Conservation (phyloP, 768 basidiomycete genomes). For the Artomyces pyxidatus region DNA sequence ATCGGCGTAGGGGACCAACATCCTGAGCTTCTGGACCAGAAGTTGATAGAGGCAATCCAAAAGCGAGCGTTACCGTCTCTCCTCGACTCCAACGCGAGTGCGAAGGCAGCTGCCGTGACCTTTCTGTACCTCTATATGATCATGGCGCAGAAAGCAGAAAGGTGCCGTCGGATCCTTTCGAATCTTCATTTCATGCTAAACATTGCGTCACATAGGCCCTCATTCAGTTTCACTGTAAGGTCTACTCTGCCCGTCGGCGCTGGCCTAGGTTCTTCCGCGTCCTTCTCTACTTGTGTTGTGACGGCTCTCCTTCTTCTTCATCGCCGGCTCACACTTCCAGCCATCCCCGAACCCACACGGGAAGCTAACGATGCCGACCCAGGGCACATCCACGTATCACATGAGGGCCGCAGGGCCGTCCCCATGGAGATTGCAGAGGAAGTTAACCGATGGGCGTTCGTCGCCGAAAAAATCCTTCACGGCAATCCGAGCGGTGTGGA, state of each 20-base stretch:
- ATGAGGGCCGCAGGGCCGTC: slow-evolving; percentile 59
- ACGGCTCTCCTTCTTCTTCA: slow-evolving; percentile 73
- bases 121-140: slow-evolving; percentile 94
- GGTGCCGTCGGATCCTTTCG: slow-evolving; percentile 36
- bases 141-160: slow-evolving; percentile 44
- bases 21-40: slow-evolving; percentile 62
- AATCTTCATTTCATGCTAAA: neutral
- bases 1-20: slow-evolving; percentile 43
- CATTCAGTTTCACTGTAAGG: slow-evolving; percentile 74
- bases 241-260: slow-evolving; percentile 91
- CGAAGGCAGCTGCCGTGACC: slow-evolving; percentile 49
- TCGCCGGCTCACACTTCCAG: slow-evolving; percentile 53
- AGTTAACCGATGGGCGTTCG: slow-evolving; percentile 90
- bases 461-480: slow-evolving; percentile 92
- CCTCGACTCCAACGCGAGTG: slow-evolving; percentile 25
- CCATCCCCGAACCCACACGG: slow-evolving; percentile 39
- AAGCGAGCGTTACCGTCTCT: slow-evolving; percentile 30
- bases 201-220: slow-evolving; percentile 40
- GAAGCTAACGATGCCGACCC: slow-evolving; percentile 24
- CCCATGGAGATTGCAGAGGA: slow-evolving; percentile 58
- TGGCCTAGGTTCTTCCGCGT: slow-evolving; percentile 94
- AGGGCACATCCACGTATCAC: slow-evolving; percentile 54
- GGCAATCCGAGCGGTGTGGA: slow-evolving; percentile 97
- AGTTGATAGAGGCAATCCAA: slow-evolving; percentile 65
- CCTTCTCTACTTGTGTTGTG: slow-evolving; percentile 84